Percentiles rank a stretch among this genome's conserved stretches.
phyloP scores from a whole-genome alignment of 176 grass and related monocot species.

The Rhynchospora tenuis region DNA sequence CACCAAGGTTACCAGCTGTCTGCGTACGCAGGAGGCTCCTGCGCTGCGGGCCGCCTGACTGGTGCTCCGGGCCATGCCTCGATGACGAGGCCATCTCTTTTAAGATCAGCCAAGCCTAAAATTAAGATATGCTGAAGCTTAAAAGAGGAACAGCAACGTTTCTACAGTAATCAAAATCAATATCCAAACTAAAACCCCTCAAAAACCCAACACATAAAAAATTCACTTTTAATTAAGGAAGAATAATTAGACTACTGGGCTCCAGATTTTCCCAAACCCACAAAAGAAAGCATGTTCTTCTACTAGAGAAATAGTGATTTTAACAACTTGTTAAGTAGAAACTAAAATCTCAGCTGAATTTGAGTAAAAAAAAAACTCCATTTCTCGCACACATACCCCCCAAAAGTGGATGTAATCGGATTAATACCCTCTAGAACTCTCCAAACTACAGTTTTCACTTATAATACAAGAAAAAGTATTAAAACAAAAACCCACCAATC shows the following conservation, averaged over 20 bases:
- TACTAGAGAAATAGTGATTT: background rate
- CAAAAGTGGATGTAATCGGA: background rate
- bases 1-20: constrained; percentile 75
- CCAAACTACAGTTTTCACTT: background rate
- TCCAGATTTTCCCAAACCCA: background rate
- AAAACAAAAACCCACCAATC: background rate
- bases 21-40: constrained; percentile 49
- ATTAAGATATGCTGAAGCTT: background rate
- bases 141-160: background rate
- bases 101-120: constrained; percentile 4
- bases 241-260: background rate
- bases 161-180: background rate
- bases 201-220: background rate
- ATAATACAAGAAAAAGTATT: background rate
- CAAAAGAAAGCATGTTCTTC: background rate
- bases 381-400: too few species aligned
- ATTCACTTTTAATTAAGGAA: background rate
- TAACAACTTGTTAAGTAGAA: background rate
- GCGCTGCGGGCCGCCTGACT: constrained; percentile 10
- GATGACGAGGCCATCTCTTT: constrained; percentile 53
- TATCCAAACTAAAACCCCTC: background rate
- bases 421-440: background rate
- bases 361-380: background rate
- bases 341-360: background rate
- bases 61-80: constrained; percentile 24